Evolutionary conservation across 352 stramenopile genomes (phyloP).

Genomic region (Pythium monospermum): DNA sequence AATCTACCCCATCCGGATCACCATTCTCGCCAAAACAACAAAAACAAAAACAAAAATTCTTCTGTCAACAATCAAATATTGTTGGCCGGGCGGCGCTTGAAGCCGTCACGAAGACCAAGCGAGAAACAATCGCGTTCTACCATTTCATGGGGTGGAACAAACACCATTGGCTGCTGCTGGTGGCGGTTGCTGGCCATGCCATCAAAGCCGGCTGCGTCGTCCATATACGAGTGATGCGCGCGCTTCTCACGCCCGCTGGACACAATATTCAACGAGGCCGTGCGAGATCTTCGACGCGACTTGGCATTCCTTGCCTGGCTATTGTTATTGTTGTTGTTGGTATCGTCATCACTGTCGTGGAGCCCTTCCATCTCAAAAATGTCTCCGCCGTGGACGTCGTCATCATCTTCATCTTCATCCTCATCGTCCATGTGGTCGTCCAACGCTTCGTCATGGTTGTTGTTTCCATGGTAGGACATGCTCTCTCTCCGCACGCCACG

Average conservation of each 20-base stretch:
- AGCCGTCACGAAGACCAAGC: constrained; percentile 55
- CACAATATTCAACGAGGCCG: constrained; percentile 16
- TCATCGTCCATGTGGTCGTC: constrained; percentile 45
- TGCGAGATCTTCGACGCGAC: constrained; percentile 13
- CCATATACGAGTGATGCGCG: constrained; percentile 16
- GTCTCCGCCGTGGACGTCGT: constrained; percentile 34
- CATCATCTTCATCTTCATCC: constrained; percentile 23
- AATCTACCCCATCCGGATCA: no score
- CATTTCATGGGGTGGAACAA: constrained; percentile 71
- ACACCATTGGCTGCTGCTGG: constrained; percentile 43
- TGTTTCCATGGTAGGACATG: no score
- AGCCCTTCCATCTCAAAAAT: constrained; percentile 77
- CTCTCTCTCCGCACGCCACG: constrained; percentile 9
- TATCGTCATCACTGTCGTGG: constrained; percentile 4
- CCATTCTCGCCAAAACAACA: no score
- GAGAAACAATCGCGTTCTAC: constrained; percentile 69
- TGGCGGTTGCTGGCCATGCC: constrained; percentile 10
- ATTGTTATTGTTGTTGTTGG: constrained; percentile 3
- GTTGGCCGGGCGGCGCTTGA: constrained; percentile 50
- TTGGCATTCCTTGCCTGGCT: constrained; percentile 6
- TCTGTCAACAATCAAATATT: constrained; percentile 16
- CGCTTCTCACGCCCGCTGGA: constrained; percentile 9
- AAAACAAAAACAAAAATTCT: no score
- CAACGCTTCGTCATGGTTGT: constrained; percentile 19
- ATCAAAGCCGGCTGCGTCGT: constrained; percentile 23